These are phyloP conservation scores for Fremontodendron californicum DNA, from an alignment of 345 rosid species.

Conservation along the genomic window DNA sequence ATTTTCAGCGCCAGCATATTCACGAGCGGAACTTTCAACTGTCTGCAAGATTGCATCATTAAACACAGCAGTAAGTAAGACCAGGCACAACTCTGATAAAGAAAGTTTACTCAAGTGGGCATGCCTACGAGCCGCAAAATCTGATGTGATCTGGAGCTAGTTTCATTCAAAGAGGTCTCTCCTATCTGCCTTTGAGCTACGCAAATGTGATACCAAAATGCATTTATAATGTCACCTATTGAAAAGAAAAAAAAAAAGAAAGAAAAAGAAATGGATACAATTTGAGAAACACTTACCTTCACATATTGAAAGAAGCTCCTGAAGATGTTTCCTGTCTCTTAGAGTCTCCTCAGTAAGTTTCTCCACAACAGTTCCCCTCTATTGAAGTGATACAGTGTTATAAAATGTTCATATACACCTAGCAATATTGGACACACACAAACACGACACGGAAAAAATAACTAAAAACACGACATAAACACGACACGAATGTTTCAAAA, in stretches of 20 bases:
- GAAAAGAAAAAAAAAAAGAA: too few relatives aligned
- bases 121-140: conserved; percentile 68
- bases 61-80: not conserved
- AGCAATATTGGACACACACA: too few relatives aligned
- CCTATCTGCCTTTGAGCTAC: conserved; percentile 89
- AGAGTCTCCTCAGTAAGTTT: conserved; percentile 63
- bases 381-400: conserved; percentile 16
- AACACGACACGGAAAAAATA: too few relatives aligned
- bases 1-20: conserved; percentile 36
- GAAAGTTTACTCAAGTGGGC: not conserved
- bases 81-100: not conserved
- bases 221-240: conserved; percentile 9
- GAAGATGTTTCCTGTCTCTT: conserved; percentile 51
- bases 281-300: conserved; percentile 57
- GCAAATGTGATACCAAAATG: conserved; percentile 12
- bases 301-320: conserved; percentile 64
- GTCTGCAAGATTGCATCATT: conserved; percentile 49
- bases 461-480: too few relatives aligned
- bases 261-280: not conserved
- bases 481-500: too few relatives aligned
- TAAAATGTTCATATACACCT: too few relatives aligned
- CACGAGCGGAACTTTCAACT: conserved; percentile 65
- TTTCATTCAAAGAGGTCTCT: conserved; percentile 76
- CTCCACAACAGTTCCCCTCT: conserved; percentile 88
- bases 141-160: conserved; percentile 93